Base-by-base conservation (phyloP, 2,329 filamentous ascomycete genomes). In the Cytospora piceicola region DNA sequence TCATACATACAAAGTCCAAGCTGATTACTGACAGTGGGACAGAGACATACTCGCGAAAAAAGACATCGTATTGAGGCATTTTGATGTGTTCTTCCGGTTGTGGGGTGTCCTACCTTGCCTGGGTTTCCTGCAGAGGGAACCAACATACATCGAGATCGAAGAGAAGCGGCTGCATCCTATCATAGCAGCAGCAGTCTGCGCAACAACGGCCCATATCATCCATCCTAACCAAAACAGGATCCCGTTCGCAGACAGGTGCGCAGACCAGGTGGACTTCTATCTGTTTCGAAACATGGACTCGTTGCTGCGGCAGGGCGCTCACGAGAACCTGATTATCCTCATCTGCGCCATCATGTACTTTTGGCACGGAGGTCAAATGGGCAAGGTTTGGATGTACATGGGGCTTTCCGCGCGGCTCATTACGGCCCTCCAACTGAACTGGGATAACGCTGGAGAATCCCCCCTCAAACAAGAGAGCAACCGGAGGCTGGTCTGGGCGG, bases 381-480 rank as follows among this genome's bases (percentile, higher is more conserved):
- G 76, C 64, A 79, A 79, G 67, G 75, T 77, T 14, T 80, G 78
- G 78, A 76, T 78, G 64, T 77, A 76, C 56, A 74, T 78, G 55
- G 76, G 76, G 7, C 70, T 77, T 9, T 77, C 76, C 4, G 72
- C 73, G 11, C 73, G 78, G 24, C 70, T 79, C 52, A 76, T 79
- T 73, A 71, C 75, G 22, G 77, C 77, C 15, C 69, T 79, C 29
- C 78, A 79, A 60, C 67, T 77, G 11, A 80, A 80, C 68, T 79
- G 77, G 77, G 76, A 79, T 36, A 73, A 68, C 17, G 69, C 66
- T 14, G 71, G 72, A 22, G 72, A 74, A 6, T 70, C 74, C 5
- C 78, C 77, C 60, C 65, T 74, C 17, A 72, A 78, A 30, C 77
- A 78, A 60, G 78, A 80, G 67, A 74, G 69, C 7, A 68, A 75